A percentile compares a stretch with the other conserved stretches of the same genome.
Evolutionary conservation across 2,329 filamentous ascomycete species (phyloP).

Genomic region (Tolypocladium tropicale): DNA sequence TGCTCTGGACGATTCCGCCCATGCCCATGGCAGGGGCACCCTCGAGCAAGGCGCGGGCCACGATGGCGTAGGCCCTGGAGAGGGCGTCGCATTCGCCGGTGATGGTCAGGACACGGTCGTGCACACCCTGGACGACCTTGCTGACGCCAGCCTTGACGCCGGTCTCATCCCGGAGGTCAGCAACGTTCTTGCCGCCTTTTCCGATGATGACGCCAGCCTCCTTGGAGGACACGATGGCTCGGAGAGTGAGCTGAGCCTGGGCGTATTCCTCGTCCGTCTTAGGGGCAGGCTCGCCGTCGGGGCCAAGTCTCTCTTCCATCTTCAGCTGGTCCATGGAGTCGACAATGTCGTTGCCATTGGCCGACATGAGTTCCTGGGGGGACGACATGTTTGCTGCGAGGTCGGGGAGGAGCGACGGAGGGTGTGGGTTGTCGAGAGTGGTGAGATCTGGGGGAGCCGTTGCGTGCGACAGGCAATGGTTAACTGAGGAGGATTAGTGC

Average conservation of each 20-base stretch:
- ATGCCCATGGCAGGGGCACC: conserved; percentile 93
- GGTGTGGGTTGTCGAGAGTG: not conserved
- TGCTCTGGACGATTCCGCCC: conserved; percentile 79
- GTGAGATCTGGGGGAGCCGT: not conserved
- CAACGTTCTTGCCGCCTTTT: conserved; percentile 97
- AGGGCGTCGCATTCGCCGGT: conserved; percentile 83
- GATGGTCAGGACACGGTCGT: conserved; percentile 93
- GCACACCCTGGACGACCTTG: conserved; percentile 96
- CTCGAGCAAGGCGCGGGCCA: conserved; percentile 83
- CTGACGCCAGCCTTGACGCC: conserved; percentile 96
- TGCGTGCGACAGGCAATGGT: not conserved
- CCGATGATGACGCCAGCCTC: conserved; percentile 98
- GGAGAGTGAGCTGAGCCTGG: conserved; percentile 81
- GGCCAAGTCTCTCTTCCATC: conserved; percentile 54
- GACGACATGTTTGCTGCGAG: conserved; percentile 41
- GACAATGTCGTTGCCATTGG: conserved; percentile 50
- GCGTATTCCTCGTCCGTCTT: conserved; percentile 98
- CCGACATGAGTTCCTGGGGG: conserved; percentile 44
- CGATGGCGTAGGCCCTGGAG: conserved; percentile 84
- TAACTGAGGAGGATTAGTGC: not conserved
- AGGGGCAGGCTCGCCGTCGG: conserved; percentile 68
- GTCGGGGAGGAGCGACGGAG: not conserved
- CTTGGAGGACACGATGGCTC: conserved; percentile 97
- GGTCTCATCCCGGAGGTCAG: conserved; percentile 92
- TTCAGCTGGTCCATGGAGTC: conserved; percentile 57